Conservation (phyloP, 2,329 filamentous ascomycete species). For the Phialophora tarda region DNA sequence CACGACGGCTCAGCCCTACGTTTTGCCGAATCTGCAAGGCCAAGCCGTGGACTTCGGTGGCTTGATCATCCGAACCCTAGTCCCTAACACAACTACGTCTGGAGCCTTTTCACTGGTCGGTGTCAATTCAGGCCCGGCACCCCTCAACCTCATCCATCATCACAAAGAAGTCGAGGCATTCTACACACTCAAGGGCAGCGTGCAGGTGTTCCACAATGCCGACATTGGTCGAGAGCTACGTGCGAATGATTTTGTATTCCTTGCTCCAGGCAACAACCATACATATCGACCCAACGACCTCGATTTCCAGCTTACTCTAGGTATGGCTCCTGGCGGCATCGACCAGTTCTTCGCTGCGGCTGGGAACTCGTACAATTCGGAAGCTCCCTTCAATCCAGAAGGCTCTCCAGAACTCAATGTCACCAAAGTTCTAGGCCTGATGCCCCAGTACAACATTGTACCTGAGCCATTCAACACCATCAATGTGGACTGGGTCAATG, state of each 20-base stretch:
- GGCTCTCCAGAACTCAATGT: slow-evolving; percentile 30
- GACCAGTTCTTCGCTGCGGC: slow-evolving; percentile 31
- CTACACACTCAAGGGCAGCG: slow-evolving; percentile 34
- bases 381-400: slow-evolving; percentile 30
- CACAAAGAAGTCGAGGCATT: slow-evolving; percentile 36
- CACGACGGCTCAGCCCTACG: slow-evolving; percentile 30
- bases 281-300: slow-evolving; percentile 34
- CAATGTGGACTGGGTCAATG: slow-evolving; percentile 34
- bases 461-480: slow-evolving; percentile 31
- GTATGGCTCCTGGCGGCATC: slow-evolving; percentile 32
- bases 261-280: slow-evolving; percentile 35
- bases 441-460: slow-evolving; percentile 32
- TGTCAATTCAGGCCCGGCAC: slow-evolving; percentile 29
- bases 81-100: slow-evolving; percentile 31
- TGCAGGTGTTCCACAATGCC: slow-evolving; percentile 35
- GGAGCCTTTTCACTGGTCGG: slow-evolving; percentile 30
- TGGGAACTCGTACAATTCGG: slow-evolving; percentile 27
- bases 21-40: slow-evolving; percentile 34
- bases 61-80: slow-evolving; percentile 33
- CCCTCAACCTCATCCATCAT: slow-evolving; percentile 32
- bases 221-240: slow-evolving; percentile 31
- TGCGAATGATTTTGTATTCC: slow-evolving; percentile 34
- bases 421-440: slow-evolving; percentile 32
- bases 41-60: slow-evolving; percentile 33
- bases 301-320: slow-evolving; percentile 31